Conservation (phyloP, 371 early-diverging fungal species). For the Choanephora cucurbitarum region DNA sequence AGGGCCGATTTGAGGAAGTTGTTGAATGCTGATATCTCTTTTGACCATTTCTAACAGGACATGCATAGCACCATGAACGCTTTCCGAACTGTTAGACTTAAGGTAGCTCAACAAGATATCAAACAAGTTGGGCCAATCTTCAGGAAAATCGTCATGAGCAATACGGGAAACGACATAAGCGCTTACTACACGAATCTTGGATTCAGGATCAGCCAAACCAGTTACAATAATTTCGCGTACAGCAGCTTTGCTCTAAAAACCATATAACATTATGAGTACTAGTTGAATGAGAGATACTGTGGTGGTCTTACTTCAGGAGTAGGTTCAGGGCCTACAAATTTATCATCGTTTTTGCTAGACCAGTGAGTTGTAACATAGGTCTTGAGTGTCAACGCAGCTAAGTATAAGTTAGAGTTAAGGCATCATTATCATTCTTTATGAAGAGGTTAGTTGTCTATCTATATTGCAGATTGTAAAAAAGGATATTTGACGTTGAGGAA, state of each 20-base stretch:
- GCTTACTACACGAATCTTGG: constrained; percentile 64
- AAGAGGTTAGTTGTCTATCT: background rate
- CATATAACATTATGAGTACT: background rate
- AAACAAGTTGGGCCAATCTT: constrained; percentile 92
- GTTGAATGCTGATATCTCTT: constrained; percentile 85
- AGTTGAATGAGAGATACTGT: too few relatives aligned
- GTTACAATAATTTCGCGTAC: constrained; percentile 56
- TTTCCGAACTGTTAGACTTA: constrained; percentile 65
- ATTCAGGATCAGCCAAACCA: constrained; percentile 58
- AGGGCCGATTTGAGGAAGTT: constrained; percentile 79
- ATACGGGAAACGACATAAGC: constrained; percentile 88
- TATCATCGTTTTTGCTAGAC: constrained; percentile 64
- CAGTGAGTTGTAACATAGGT: constrained; percentile 79
- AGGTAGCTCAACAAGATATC: constrained; percentile 73
- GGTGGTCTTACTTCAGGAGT: constrained; percentile 45
- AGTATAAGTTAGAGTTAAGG: constrained; percentile 38
- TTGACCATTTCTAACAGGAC: constrained; percentile 85
- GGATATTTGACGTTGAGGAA: constrained; percentile 79
- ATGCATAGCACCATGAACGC: constrained; percentile 87
- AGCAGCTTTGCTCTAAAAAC: constrained; percentile 46
- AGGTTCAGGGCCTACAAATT: constrained; percentile 61
- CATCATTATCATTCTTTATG: constrained; percentile 16
- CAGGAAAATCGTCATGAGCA: constrained; percentile 93
- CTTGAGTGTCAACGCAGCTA: constrained; percentile 80
- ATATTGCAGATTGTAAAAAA: constrained; percentile 39